phyloP scores from a whole-genome alignment of 2,329 filamentous ascomycete genomes.

The Aaosphaeria pasadenensis region DNA sequence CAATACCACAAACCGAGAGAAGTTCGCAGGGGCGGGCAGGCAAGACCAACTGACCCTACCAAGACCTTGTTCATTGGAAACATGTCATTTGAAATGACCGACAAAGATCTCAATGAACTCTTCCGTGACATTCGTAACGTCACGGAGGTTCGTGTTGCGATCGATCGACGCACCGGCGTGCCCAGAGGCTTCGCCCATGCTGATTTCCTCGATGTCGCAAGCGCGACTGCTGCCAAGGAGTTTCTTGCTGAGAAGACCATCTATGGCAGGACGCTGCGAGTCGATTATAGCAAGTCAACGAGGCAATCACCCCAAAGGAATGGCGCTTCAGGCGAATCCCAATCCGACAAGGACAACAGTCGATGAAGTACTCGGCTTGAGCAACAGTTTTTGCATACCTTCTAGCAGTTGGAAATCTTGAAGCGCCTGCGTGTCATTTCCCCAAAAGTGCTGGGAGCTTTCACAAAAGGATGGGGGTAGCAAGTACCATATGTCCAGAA shows the following conservation, averaged over 20 bases:
- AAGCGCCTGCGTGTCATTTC: no score
- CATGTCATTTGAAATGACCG: slow-evolving; percentile 81
- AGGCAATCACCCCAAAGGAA: no score
- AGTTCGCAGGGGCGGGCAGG: background rate
- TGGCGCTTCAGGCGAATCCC: no score
- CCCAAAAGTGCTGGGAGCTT: no score
- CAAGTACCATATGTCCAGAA: no score
- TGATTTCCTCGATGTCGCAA: slow-evolving; percentile 69
- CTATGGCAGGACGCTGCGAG: slow-evolving; percentile 62
- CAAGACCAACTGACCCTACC: slow-evolving; percentile 47
- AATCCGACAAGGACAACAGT: no score
- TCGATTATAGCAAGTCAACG: slow-evolving; percentile 57
- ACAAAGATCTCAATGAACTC: slow-evolving; percentile 74
- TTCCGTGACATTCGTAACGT: slow-evolving; percentile 71
- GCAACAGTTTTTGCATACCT: no score
- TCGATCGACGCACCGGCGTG: slow-evolving; percentile 77
- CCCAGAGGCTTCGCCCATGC: slow-evolving; percentile 82
- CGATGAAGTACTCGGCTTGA: no score
- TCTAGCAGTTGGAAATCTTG: no score
- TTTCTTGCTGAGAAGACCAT: slow-evolving; percentile 56
- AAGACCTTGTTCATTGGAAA: slow-evolving; percentile 80
- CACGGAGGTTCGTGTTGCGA: slow-evolving; percentile 73
- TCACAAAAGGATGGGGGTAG: no score
- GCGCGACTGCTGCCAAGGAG: slow-evolving; percentile 60
- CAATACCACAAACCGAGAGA: slow-evolving; percentile 50